Conservation (phyloP, 2,329 filamentous ascomycete species). For the Botrytis medusae region DNA sequence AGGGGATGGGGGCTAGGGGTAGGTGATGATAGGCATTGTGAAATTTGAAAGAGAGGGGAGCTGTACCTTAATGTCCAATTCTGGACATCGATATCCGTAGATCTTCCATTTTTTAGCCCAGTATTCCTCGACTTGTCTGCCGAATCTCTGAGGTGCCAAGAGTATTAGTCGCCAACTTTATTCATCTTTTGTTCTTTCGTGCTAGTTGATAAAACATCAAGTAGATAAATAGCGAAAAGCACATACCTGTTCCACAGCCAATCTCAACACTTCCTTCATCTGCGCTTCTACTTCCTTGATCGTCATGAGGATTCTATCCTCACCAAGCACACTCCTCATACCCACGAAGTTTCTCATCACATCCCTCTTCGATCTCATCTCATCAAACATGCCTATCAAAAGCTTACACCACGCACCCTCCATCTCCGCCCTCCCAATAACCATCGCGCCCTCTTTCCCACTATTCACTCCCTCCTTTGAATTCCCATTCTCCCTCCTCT, state of each 20-base stretch:
- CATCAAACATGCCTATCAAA: background rate
- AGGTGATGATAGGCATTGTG: background rate
- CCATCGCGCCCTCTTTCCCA: accelerated
- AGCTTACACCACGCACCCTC: slow-evolving; percentile 2
- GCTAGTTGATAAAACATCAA: no score
- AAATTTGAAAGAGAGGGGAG: background rate
- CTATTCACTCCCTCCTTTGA: background rate
- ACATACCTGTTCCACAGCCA: background rate
- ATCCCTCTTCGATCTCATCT: background rate
- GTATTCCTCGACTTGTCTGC: background rate
- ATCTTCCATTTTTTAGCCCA: background rate
- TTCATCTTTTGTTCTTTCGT: accelerated
- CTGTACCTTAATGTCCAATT: background rate
- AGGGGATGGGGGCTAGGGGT: background rate
- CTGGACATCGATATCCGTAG: background rate
- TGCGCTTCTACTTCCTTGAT: background rate
- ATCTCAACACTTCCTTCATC: background rate
- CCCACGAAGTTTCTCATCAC: background rate
- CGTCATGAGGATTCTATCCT: background rate
- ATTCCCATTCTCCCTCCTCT: background rate
- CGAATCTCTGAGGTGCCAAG: background rate
- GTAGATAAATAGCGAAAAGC: accelerated
- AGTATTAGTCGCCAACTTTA: background rate
- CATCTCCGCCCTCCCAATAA: background rate
- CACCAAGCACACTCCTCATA: background rate